phyloP scores from a whole-genome alignment of 345 rosid genomes.

The Aquilaria malaccensis region DNA sequence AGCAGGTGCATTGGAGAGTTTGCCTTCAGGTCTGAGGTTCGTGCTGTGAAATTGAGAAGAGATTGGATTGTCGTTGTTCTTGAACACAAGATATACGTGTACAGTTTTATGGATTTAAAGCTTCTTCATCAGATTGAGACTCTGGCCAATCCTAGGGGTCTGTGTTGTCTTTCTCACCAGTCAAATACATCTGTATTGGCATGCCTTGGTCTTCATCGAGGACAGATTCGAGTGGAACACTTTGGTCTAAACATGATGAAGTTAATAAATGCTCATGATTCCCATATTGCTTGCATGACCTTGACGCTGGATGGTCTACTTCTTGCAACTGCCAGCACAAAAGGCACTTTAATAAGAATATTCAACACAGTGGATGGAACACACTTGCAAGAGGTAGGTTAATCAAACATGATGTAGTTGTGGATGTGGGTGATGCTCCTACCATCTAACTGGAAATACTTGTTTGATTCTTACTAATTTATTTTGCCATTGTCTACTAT shows the following conservation, averaged over 20 bases:
- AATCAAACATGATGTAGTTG: neutral
- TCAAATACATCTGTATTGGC: conserved; percentile 72
- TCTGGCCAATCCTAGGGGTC: conserved; percentile 69
- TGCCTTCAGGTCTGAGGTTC: conserved; percentile 70
- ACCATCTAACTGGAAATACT: neutral
- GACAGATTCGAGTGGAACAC: conserved; percentile 77
- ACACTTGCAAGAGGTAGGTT: conserved; percentile 70
- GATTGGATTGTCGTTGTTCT: conserved; percentile 78
- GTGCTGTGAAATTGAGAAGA: conserved; percentile 66
- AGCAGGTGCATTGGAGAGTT: conserved; percentile 82
- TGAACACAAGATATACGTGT: conserved; percentile 81
- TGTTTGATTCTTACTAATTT: neutral
- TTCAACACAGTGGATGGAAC: conserved; percentile 94
- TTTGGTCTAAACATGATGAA: conserved; percentile 74
- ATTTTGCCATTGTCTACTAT: neutral
- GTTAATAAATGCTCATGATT: conserved; percentile 69
- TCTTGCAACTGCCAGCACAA: conserved; percentile 88
- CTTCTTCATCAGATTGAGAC: conserved; percentile 90
- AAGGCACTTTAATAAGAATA: conserved; percentile 84
- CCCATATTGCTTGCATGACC: conserved; percentile 70
- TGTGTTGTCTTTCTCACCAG: conserved; percentile 84
- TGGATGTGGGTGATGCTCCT: neutral
- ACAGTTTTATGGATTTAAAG: conserved; percentile 63
- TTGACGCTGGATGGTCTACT: conserved; percentile 85
- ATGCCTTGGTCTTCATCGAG: conserved; percentile 76